Base-by-base conservation (phyloP, 768 basidiomycete genomes). In the Cystofilobasidium capitatum region DNA sequence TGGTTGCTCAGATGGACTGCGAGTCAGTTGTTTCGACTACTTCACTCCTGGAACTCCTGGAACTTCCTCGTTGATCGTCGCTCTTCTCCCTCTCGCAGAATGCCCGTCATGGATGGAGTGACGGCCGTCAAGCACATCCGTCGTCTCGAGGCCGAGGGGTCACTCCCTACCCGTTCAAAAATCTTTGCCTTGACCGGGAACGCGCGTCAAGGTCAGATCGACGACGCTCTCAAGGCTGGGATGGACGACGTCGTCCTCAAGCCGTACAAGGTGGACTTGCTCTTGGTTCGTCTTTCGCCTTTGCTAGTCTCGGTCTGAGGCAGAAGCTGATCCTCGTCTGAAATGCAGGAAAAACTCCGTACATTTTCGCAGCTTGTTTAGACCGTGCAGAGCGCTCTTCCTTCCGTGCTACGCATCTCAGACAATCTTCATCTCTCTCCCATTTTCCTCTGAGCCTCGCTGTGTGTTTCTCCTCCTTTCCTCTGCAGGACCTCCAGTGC, bases 231-330 rank as follows among this genome's bases (percentile, higher is more conserved):
- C 12, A 63, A 69, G 22, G 71, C 74, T 26, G 75, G 75, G 16
- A 75, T 75, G 74, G 70, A 75, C 66, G 72, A 73, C 4, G 73
- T 75, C 29, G 45, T 75, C 45, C 70, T 74, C 58, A 75, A 75
- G 58, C 74, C 74, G 5, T 75, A 75, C 64, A 71, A 69, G 49
- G 65, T 75, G 10, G 71, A 74, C 26, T 67, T 73, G 35, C 70
- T 75, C 4, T 44, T 75, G 8, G 49, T 47, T 16, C 45, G 45
- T 47, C 45, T n/a, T n/a, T n/a, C n/a, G n/a, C n/a, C n/a, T n/a
- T n/a, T n/a, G n/a, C n/a, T n/a, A n/a, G n/a, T n/a, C n/a, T n/a
- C n/a, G n/a, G n/a, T n/a, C n/a, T n/a, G n/a, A n/a, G n/a, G n/a
- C n/a, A n/a, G n/a, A n/a, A n/a, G n/a, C n/a, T n/a, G n/a, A n/a